Conservation (phyloP, 2,329 filamentous ascomycete species). For the Fusarium marasasianum region DNA sequence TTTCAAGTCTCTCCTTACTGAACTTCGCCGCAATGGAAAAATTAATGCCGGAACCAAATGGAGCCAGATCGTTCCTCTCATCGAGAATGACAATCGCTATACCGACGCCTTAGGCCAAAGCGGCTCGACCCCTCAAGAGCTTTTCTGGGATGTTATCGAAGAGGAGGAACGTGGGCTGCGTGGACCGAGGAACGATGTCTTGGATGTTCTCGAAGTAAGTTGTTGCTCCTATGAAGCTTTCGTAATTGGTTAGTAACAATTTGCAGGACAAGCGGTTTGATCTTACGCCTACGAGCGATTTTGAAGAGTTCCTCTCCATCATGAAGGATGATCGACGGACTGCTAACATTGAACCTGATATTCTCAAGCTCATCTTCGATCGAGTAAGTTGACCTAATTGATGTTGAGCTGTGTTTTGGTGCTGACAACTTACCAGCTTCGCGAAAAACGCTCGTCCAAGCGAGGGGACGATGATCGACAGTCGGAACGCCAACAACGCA, state of each 20-base stretch:
- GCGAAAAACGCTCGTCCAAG: constrained; percentile 83
- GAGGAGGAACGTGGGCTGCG: constrained; percentile 91
- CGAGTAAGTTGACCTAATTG: constrained; percentile 61
- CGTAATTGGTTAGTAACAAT: constrained; percentile 15
- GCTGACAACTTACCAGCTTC: constrained; percentile 62
- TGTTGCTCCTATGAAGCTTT: neutral
- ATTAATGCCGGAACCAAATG: constrained; percentile 93
- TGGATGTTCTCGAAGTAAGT: constrained; percentile 88
- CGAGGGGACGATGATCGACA: constrained; percentile 86
- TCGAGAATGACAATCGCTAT: constrained; percentile 86
- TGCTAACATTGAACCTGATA: constrained; percentile 84
- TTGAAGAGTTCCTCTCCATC: constrained; percentile 86
- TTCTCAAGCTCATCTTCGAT: constrained; percentile 83
- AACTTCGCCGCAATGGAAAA: constrained; percentile 78
- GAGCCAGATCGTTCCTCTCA: constrained; percentile 78
- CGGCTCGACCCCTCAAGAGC: constrained; percentile 86
- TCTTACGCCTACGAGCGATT: constrained; percentile 83
- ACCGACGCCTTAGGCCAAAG: constrained; percentile 82
- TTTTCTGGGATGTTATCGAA: constrained; percentile 96
- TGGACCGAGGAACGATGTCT: constrained; percentile 80
- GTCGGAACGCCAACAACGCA: constrained; percentile 85
- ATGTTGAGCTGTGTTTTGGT: neutral
- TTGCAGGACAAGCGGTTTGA: constrained; percentile 88
- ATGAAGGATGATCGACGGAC: constrained; percentile 89
- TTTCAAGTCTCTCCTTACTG: constrained; percentile 78